A percentile compares a stretch with the other conserved stretches of the same genome.
Conservation (phyloP, 202 grass and related monocot species). For the Panicum hallii region DNA sequence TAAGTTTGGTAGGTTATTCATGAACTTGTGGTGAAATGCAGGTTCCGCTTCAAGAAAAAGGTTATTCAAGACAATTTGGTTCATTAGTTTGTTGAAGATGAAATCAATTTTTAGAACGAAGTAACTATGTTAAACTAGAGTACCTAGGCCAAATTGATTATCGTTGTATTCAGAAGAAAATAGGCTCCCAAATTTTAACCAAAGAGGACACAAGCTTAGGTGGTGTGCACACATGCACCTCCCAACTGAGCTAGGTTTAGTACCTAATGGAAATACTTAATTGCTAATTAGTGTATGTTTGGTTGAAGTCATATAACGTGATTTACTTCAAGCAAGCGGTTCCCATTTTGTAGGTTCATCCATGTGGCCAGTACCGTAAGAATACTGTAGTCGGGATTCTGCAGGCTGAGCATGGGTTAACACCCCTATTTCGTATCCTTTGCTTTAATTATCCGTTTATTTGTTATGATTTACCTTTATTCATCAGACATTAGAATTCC, state of each 20-base stretch:
- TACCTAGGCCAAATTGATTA: background rate
- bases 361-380: slow-evolving; percentile 93
- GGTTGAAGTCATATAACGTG: background rate
- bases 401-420: slow-evolving; percentile 81
- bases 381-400: slow-evolving; percentile 96
- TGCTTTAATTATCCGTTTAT: slow-evolving; percentile 31
- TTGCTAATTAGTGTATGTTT: slow-evolving; percentile 26
- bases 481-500: slow-evolving; percentile 40
- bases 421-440: slow-evolving; percentile 89
- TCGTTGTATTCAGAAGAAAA: background rate
- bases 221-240: background rate
- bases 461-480: slow-evolving; percentile 23
- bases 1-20: background rate
- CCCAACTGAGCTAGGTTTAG: background rate
- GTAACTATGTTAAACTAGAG: background rate
- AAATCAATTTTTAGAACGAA: background rate
- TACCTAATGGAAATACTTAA: slow-evolving; percentile 3
- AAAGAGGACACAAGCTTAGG: slow-evolving; percentile 3
- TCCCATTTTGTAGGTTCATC: slow-evolving; percentile 77
- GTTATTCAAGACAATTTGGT: slow-evolving; percentile 3
- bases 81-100: slow-evolving; percentile 27
- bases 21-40: background rate
- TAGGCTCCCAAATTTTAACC: background rate
- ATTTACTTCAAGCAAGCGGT: background rate
- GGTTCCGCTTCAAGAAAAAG: background rate